Conservation (phyloP, 148 eudicot genomes). For the Fagopyrum esculentum region DNA sequence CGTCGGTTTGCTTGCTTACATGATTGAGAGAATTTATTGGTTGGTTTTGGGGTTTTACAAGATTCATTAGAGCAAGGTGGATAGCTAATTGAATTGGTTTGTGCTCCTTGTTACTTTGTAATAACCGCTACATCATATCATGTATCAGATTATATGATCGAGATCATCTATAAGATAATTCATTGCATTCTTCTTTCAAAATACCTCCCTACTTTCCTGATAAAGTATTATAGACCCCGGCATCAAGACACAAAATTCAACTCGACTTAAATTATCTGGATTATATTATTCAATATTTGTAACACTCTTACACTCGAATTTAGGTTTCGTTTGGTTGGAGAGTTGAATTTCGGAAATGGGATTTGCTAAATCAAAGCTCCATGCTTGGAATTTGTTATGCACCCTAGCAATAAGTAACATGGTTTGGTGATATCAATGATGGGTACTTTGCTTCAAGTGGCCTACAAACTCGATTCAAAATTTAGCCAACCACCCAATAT, state of each 20-base stretch:
- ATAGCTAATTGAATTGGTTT: slow-evolving; percentile 1
- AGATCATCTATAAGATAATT: neutral
- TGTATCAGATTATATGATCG: slow-evolving; percentile 3
- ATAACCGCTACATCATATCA: neutral
- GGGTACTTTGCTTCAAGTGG: neutral
- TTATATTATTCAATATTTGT: no score
- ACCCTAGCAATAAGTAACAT: neutral
- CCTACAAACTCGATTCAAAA: neutral
- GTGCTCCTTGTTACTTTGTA: neutral
- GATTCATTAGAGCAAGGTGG: slow-evolving; percentile 3
- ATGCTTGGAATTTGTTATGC: neutral
- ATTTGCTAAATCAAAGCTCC: neutral
- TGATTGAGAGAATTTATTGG: slow-evolving; percentile 2
- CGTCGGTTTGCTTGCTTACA: neutral
- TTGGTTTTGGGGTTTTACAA: slow-evolving; percentile 6
- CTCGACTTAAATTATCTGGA: no score
- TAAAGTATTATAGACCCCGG: no score
- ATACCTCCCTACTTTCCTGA: neutral
- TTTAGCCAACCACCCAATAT: no score
- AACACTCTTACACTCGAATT: no score
- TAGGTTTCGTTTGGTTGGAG: neutral
- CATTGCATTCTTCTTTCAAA: slow-evolving; percentile 4
- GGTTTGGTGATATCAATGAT: neutral
- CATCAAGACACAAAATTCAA: no score
- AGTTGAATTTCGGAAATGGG: neutral